Evolutionary conservation across 345 rosid genomes (phyloP).

Genomic region (Salix viminalis): DNA sequence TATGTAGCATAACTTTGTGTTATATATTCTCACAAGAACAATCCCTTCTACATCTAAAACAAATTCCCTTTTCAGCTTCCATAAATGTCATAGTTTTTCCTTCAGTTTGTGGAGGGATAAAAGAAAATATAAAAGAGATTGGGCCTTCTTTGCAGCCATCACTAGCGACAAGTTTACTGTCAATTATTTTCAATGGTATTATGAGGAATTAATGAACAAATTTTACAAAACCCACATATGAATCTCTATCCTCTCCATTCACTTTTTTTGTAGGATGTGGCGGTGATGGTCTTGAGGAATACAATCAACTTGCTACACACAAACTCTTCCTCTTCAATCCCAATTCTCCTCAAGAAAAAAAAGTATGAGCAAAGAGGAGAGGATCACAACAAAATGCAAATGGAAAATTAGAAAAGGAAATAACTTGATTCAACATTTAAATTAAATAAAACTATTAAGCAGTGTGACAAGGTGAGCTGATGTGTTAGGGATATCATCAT

Average conservation of each 20-base stretch:
- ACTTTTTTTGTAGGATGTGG: neutral
- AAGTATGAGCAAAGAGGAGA: neutral
- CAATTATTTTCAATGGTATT: neutral
- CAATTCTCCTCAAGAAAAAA: neutral
- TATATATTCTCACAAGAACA: neutral
- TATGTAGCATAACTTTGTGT: neutral
- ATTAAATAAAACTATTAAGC: neutral
- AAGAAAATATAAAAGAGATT: neutral
- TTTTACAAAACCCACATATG: neutral
- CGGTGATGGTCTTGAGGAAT: neutral
- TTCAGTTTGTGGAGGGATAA: neutral
- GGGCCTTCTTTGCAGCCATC: neutral
- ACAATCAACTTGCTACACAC: neutral
- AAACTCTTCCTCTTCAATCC: neutral
- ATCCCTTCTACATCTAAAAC: neutral
- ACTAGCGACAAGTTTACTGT: neutral
- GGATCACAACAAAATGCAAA: neutral
- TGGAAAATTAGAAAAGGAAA: neutral
- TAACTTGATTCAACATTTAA: neutral
- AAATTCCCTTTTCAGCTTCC: slow-evolving; percentile 1
- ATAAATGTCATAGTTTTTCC: neutral
- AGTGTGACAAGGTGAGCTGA: neutral
- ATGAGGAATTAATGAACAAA: neutral
- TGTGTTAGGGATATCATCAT: neutral
- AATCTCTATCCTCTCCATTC: neutral